Evolutionary conservation across 805 yeast species (phyloP), one percentile per base, ranked within the genome.

Genomic region (Kodamaea fukazawae): DNA sequence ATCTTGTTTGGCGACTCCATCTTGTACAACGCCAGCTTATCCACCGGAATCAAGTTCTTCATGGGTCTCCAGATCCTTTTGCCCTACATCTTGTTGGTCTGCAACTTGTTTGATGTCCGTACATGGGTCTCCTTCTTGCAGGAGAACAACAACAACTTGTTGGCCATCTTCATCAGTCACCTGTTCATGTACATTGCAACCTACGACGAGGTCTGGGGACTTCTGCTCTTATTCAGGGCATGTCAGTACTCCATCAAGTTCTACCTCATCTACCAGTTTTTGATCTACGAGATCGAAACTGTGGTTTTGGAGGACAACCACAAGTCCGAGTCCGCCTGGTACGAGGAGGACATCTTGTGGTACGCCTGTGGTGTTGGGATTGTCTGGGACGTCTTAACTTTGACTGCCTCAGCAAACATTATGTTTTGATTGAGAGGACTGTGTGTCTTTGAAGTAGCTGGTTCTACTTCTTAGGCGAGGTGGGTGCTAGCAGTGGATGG

Each of bases 91-190:
- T 46, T 54, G 8, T 26, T 53, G 30, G 34, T 33, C 5, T 25
- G 51, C 34, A 44, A 45, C 29, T 14, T 46, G 8, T 27, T 32
- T 3, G 57, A 54, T 8, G 41, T 30, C 15, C 15, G 11, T 14
- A 29, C 29, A 4, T 18, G 22, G 34, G 10, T 13, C 12, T 8
- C 14, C 8, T 49, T 54, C 23, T 42, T 63, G 15, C 42, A 43
- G 16, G 63, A 55, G 17, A 49, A 55, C 16, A 66, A 66, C 49
- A 62, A 63, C 42, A 63, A 61, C 44, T 60, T 50, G 38, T 48
- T 65, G 33, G 69, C 70, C 1, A 49, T 64, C 8, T 52, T 65
- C 45, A 57, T 66, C 27, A 57, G 64, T 25, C 63, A 59, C 43
- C 62, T 69, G 15, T 65, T 63, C 44, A 40, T 59, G n/a, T 49